Evolutionary conservation across 192 early-diverging fungal species (phyloP), one percentile per base, ranked within the genome.

Genomic region (Entrophospora sp.): DNA sequence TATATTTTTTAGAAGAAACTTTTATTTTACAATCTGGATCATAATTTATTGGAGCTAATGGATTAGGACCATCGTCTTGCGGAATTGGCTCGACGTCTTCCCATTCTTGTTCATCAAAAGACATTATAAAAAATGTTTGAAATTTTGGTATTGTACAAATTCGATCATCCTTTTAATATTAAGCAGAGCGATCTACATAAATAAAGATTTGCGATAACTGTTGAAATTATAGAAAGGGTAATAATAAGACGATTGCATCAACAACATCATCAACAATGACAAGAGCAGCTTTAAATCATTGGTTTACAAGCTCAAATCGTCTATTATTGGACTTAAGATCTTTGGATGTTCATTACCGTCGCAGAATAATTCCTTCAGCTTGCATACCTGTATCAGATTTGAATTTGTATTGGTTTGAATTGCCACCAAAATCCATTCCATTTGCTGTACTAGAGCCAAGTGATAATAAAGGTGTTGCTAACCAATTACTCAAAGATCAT

Each of bases 11-110:
- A n/a, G n/a, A n/a, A n/a, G n/a, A n/a, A n/a, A n/a, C n/a, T n/a
- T n/a, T n/a, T n/a, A n/a, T n/a, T n/a, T n/a, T n/a, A 91, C 91
- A 93, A 55, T 91, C 89, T 60, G 73, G 38, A 24, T 84, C 61
- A 58, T 92, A 93, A 24, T 86, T 84, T 69, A 93, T 93, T n/a
- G 87, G 86, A 4, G 85, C 83, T 25, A 93, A 66, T 24, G 91
- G 89, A 61, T 85, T 82, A 13, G 89, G 88, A 1, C 89, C 91
- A 63, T 93, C 91, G 64, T 91, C 84, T 64, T 87, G 85, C 3
- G 81, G 77, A 42, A 93, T 70, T 16, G 90, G 91, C 6, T 72
- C 73, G 7, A 93, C 74, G 71, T 91, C 90, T 20, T 34, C 24
- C 61, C 61, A 63, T 1, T 24, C 30, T 30, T 53, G 16, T n/a